These are phyloP conservation scores for Ogataea pilisensis DNA, from an alignment of 805 yeast genomes.

Conservation along the genomic window DNA sequence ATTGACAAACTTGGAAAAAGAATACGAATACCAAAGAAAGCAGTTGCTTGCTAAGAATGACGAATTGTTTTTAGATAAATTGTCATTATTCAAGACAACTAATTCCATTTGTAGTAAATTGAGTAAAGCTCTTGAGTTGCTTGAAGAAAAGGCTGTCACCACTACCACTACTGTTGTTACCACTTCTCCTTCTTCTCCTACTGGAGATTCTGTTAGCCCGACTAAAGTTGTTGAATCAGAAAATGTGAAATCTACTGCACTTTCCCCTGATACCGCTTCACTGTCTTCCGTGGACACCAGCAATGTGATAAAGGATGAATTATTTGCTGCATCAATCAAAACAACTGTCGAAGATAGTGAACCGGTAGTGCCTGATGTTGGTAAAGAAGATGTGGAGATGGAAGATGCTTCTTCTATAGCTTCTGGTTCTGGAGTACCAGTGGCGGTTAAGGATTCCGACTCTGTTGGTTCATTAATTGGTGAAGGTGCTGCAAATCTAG, in stretches of 20 bases:
- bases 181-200: neutral
- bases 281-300: too few species aligned
- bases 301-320: too few species aligned
- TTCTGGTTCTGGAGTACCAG: slow-evolving; percentile 2
- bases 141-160: slow-evolving; percentile 11
- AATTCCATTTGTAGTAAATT: slow-evolving; percentile 46
- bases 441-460: neutral
- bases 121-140: slow-evolving; percentile 31
- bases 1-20: slow-evolving; percentile 58
- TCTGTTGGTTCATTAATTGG: too few species aligned
- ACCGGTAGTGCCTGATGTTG: slow-evolving; percentile 17
- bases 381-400: slow-evolving; percentile 15
- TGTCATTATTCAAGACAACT: slow-evolving; percentile 62
- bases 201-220: slow-evolving; percentile 1
- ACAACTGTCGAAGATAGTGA: slow-evolving; percentile 1
- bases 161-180: neutral
- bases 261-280: neutral
- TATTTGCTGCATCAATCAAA: too few species aligned
- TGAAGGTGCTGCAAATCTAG: slow-evolving; percentile 21
- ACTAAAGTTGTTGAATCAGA: too few species aligned
- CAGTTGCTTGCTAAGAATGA: slow-evolving; percentile 58
- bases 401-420: slow-evolving; percentile 4
- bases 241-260: too few species aligned
- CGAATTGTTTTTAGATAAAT: slow-evolving; percentile 59
- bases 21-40: slow-evolving; percentile 61